Base-by-base conservation (phyloP, 148 eudicot genomes). In the Dysphania ambrosioides region DNA sequence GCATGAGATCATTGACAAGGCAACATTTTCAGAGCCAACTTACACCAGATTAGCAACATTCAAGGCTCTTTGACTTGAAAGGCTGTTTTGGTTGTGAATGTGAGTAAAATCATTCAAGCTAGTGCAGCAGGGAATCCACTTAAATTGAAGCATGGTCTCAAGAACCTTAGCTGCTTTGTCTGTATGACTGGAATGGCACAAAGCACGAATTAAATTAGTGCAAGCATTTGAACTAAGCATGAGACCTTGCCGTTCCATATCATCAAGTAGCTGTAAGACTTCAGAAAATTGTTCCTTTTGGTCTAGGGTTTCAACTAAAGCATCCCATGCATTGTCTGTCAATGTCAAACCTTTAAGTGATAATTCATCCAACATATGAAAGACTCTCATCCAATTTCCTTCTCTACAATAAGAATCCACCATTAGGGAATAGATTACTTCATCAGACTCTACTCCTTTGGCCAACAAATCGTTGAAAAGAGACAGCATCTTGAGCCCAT, bases 371-470 rank as follows among this genome's bases (percentile, higher is more conserved):
- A 87, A 83, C 61, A 88, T 68, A 72, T 80, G 84, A 68, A 89
- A 66, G 31, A 87, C 84, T 70, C 78, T 73, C 23, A 81, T 79
- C 82, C 86, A 79, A 77, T 80, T 83, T 35, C 90, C 89, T 66
- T 85, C 86, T 82, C 85, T 79, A 58, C 49, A 78, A 75, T 71
- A 75, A 35, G 87, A 82, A 59, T 80, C 87, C 66, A 87, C 75
- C 85, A 93, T 81, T 63, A 79, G 59, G 65, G 76, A 78, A 55
- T 82, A 89, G 8, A 85, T 77, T 32, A 74, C 80, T 69, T 89
- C 87, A 83, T 93, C 90, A 64, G 88, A 88, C 77, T 89, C 85
- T 58, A 90, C 67, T 65, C 90, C 96, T 71, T 74, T 87, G 72
- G 75, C 81, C 82, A 85, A 82, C 81, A 93, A 44, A 49, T 91